phyloP scores from a whole-genome alignment of 192 early-diverging fungal species.

The Funneliformis mosseae region DNA sequence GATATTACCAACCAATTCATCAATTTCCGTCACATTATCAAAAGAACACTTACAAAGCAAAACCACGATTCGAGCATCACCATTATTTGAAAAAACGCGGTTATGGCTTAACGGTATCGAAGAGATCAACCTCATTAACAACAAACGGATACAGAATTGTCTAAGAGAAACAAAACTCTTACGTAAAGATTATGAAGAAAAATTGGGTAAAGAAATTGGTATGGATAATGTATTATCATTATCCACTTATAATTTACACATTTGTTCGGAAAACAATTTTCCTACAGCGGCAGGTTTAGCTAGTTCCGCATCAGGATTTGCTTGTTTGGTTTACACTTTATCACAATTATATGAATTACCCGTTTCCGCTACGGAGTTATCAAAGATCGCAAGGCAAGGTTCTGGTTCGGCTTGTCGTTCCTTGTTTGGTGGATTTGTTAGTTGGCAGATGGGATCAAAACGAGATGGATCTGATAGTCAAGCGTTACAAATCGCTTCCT shows the following conservation, averaged over 20 bases:
- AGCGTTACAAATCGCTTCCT: slow-evolving; percentile 90
- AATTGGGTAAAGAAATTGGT: slow-evolving; percentile 26
- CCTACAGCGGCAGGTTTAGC: slow-evolving; percentile 98
- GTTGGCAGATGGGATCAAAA: slow-evolving; percentile 89
- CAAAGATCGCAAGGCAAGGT: slow-evolving; percentile 89
- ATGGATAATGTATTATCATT: slow-evolving; percentile 53
- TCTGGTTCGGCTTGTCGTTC: slow-evolving; percentile 97
- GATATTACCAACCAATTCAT: slow-evolving; percentile 97
- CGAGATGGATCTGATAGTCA: slow-evolving; percentile 84
- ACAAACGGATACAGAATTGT: slow-evolving; percentile 84
- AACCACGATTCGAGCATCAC: slow-evolving; percentile 80
- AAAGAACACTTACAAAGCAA: slow-evolving; percentile 96
- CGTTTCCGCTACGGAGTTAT: slow-evolving; percentile 74
- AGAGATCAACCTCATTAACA: slow-evolving; percentile 72
- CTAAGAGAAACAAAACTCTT: slow-evolving; percentile 74
- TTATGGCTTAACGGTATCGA: slow-evolving; percentile 97
- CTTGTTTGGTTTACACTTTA: slow-evolving; percentile 87
- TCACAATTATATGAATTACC: slow-evolving; percentile 74
- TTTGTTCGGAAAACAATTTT: slow-evolving; percentile 99
- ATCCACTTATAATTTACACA: slow-evolving; percentile 71
- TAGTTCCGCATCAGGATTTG: slow-evolving; percentile 95
- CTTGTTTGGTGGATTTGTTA: slow-evolving; percentile 97
- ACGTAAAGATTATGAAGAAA: slow-evolving; percentile 70
- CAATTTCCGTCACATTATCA: slow-evolving; percentile 93
- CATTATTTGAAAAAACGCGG: slow-evolving; percentile 66